These are phyloP conservation scores for Insectozyma bohioensis DNA, from an alignment of 1,139 yeast species.

Conservation along the genomic window DNA sequence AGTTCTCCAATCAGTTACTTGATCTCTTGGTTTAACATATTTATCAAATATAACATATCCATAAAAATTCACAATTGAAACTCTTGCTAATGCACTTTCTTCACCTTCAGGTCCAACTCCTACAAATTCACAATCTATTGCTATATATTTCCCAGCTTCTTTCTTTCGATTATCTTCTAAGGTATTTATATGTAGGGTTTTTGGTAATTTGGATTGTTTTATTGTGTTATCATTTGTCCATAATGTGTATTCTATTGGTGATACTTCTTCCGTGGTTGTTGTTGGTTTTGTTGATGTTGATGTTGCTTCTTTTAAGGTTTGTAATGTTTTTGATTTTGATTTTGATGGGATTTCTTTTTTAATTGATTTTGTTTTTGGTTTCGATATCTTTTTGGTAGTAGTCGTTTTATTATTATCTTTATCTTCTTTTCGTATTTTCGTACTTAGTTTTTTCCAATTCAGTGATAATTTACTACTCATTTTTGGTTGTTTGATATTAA, in stretches of 20 bases:
- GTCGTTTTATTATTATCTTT: conserved; percentile 5
- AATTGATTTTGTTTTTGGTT: conserved; percentile 2
- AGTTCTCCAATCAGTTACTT: conserved; percentile 89
- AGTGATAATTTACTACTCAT: conserved; percentile 29
- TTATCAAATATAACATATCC: conserved; percentile 72
- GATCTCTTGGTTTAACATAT: conserved; percentile 72
- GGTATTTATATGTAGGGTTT: conserved; percentile 6
- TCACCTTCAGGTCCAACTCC: conserved; percentile 79
- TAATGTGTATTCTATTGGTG: conserved; percentile 26
- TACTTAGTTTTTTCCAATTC: conserved; percentile 37
- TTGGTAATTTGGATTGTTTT: conserved; percentile 15
- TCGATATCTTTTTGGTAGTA: conserved; percentile 2
- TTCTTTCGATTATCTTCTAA: conserved; percentile 23
- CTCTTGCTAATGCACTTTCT: conserved; percentile 77
- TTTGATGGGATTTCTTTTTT: no score
- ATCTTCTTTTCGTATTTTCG: conserved; percentile 19
- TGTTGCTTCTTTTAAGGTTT: conserved; percentile 7
- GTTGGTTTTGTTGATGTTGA: conserved; percentile 3
- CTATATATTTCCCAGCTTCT: conserved; percentile 68
- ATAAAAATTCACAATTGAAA: conserved; percentile 79
- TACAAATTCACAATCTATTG: conserved; percentile 93
- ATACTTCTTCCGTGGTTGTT: background rate
- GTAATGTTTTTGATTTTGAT: no score
- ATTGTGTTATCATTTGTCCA: conserved; percentile 31
- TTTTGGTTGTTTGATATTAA: no score